These are phyloP conservation scores for Cephaloascus albidus DNA, from an alignment of 805 yeast species.

Conservation along the genomic window DNA sequence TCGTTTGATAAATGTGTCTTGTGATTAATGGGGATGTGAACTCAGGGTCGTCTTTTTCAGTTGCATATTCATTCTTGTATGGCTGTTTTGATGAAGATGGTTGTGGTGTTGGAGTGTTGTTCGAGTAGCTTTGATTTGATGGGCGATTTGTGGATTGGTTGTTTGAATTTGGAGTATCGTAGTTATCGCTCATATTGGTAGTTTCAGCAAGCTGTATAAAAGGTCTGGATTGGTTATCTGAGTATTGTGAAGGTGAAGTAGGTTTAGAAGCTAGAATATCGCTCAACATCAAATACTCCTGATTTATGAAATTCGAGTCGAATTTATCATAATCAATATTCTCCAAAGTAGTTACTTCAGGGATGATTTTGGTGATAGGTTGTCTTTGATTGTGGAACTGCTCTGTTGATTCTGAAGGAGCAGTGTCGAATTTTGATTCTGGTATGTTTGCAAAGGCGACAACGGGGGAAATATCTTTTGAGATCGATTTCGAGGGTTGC, in stretches of 20 bases:
- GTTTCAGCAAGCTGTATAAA: conserved; percentile 11
- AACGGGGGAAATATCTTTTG: not conserved
- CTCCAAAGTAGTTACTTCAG: conserved; percentile 3
- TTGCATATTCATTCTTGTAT: conserved; percentile 3
- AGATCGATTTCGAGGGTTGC: too few relatives aligned
- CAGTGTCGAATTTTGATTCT: not conserved
- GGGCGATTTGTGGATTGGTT: not conserved
- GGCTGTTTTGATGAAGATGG: conserved; percentile 4
- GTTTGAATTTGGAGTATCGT: conserved; percentile 4
- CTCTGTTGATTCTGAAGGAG: conserved; percentile 1
- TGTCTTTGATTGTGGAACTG: conserved; percentile 1
- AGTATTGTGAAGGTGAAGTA: conserved; percentile 25
- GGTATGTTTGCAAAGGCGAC: not conserved
- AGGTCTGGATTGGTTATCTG: conserved; percentile 18
- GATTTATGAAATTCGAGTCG: conserved; percentile 37
- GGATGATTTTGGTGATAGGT: conserved; percentile 1
- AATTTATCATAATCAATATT: conserved; percentile 7
- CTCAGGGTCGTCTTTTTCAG: conserved; percentile 13
- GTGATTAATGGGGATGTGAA: conserved; percentile 51
- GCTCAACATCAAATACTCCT: conserved; percentile 41
- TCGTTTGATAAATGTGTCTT: conserved; percentile 45
- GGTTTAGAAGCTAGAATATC: conserved; percentile 35
- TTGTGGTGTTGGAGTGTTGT: not conserved
- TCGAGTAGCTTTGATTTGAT: not conserved
- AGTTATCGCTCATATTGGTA: conserved; percentile 1